Evolutionary conservation across 1,284 basidiomycete species (phyloP), one percentile per base, ranked within the genome.

Genomic region (Ustilago trichophora): DNA sequence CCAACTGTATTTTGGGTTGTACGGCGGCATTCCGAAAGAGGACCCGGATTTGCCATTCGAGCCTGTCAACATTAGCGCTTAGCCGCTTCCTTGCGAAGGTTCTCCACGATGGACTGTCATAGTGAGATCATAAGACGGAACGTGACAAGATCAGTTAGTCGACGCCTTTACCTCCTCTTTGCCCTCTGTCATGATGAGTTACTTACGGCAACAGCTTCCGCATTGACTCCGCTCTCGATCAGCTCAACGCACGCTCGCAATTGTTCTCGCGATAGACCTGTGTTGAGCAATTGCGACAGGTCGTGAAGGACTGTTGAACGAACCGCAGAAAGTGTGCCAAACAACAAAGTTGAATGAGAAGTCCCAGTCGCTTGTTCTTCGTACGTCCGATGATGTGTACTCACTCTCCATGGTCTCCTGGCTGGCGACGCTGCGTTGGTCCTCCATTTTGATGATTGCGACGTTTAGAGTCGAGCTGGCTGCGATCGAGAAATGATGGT

Each of bases 221-320:
- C 89, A 75, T 91, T 91, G 34, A 90, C 89, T 6, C 91, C 91
- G 65, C 87, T 88, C 80, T 93, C 91, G 75, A 93, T 90, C 87
- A 93, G 87, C 55, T 87, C 86, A 15, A 92, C 87, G 77, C 91
- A 92, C 7, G 88, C 91, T 21, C 88, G 89, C 13, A 93, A 86
- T 2, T 90, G 91, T 73, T 91, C 89, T 66, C 88, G 89, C 82
- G 91, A 90, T 24, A 93, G 85, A 48, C 88, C 87, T 0, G 91
- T 91, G 74, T 91, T 90, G 56, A 93, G 82, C 36, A 93, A 82
- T 80, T 91, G 89, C 13, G 91, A 91, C 58, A 93, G 90, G 58
- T 92, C 90, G 75, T 88, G 86, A 26, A 93, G 84, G 62, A 89
- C 91, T 93, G 45, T 12, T 12, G 18, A 29, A 29, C 7, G 27